Conservation (phyloP, 805 yeast genomes). For the Scheffersomyces stipitis region DNA sequence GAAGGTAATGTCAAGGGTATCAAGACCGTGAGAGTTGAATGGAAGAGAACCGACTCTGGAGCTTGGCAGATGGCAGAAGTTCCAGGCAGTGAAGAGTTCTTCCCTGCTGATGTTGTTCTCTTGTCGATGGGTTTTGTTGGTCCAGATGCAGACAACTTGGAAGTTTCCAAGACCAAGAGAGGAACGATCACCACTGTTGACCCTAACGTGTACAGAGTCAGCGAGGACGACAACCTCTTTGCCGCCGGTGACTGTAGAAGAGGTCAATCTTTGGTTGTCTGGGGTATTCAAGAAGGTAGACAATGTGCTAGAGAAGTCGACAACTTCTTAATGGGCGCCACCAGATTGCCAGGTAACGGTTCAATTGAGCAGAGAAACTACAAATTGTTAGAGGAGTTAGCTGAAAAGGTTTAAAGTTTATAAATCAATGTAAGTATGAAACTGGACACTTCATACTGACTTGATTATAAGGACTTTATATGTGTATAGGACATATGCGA, state of each 20-base stretch:
- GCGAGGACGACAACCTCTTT: slow-evolving; percentile 64
- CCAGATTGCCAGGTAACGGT: slow-evolving; percentile 91
- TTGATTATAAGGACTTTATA: no score
- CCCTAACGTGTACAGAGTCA: slow-evolving; percentile 66
- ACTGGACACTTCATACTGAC: no score
- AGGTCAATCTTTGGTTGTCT: slow-evolving; percentile 96
- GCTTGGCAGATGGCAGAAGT: slow-evolving; percentile 99
- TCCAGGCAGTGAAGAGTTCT: slow-evolving; percentile 90
- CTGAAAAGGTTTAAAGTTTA: slow-evolving; percentile 57
- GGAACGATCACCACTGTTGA: slow-evolving; percentile 76
- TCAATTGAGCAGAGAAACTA: slow-evolving; percentile 85
- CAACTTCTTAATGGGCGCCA: slow-evolving; percentile 67
- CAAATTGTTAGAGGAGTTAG: slow-evolving; percentile 73
- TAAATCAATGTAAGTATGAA: no score
- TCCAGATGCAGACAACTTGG: slow-evolving; percentile 81
- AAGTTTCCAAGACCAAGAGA: slow-evolving; percentile 68
- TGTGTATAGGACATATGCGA: no score
- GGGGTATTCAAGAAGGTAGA: slow-evolving; percentile 99
- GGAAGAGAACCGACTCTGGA: slow-evolving; percentile 93
- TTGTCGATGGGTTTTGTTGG: slow-evolving; percentile 98
- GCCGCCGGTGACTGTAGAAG: slow-evolving; percentile 99
- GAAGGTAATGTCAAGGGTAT: slow-evolving; percentile 94
- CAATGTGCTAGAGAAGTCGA: slow-evolving; percentile 97
- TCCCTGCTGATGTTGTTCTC: slow-evolving; percentile 91
- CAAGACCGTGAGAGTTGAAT: slow-evolving; percentile 94